These are phyloP conservation scores for Arxiozyma bovina DNA, from an alignment of 1,139 yeast species.

Conservation along the genomic window DNA sequence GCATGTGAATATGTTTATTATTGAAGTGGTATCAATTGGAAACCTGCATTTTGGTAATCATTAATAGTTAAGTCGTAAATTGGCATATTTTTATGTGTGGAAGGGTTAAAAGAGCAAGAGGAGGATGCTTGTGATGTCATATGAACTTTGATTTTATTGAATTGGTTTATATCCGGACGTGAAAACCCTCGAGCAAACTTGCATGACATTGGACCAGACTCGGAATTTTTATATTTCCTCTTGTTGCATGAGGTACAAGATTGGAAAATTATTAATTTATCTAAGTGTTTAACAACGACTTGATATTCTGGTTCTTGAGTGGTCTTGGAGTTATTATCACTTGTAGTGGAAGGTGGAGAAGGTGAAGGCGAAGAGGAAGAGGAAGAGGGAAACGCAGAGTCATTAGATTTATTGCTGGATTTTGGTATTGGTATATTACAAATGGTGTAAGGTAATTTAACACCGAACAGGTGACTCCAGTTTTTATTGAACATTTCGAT, in stretches of 20 bases:
- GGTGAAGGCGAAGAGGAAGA: not conserved
- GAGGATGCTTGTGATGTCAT: conserved; percentile 10
- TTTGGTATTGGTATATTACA: not conserved
- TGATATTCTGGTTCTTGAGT: not conserved
- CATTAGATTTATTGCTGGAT: not conserved
- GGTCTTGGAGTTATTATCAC: not conserved
- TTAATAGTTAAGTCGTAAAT: conserved; percentile 20
- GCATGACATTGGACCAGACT: conserved; percentile 10
- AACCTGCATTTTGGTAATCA: conserved; percentile 25
- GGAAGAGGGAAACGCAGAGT: not conserved
- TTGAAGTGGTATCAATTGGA: conserved; percentile 7
- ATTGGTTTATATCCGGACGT: conserved; percentile 21
- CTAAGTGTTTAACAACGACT: conserved; percentile 24
- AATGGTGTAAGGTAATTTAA: conserved; percentile 1
- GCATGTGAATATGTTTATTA: not conserved
- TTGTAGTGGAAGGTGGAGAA: not conserved
- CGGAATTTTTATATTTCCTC: conserved; percentile 7
- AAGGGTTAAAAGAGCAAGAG: conserved; percentile 10
- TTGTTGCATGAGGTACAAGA: conserved; percentile 26
- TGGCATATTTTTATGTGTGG: conserved; percentile 15
- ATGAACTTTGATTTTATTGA: conserved; percentile 8
- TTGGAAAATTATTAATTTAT: conserved; percentile 24
- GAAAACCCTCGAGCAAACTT: conserved; percentile 28
- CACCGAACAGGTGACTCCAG: not conserved
- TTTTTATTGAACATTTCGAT: conserved; percentile 6